Evolutionary conservation across 768 basidiomycete species (phyloP).

Genomic region (Wakefieldia striispora): DNA sequence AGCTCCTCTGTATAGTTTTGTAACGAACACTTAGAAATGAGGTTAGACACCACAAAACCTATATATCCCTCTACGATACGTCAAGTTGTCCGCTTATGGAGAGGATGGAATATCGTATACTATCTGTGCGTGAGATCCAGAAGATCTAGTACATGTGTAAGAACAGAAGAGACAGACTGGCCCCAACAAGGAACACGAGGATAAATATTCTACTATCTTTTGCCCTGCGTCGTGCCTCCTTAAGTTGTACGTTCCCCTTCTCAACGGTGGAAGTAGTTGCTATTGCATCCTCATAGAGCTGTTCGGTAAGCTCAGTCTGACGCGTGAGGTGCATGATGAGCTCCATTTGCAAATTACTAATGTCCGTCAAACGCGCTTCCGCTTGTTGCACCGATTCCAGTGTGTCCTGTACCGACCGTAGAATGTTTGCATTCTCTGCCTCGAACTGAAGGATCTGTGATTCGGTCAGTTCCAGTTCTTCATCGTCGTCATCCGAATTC

Average conservation of each 20-base stretch:
- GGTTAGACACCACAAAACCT: neutral
- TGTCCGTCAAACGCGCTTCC: conserved; percentile 88
- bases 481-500: conserved; percentile 63
- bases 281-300: conserved; percentile 93
- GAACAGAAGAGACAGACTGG: conserved; percentile 88
- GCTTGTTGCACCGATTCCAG: conserved; percentile 89
- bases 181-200: conserved; percentile 87
- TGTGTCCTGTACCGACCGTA: conserved; percentile 81
- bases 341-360: conserved; percentile 90
- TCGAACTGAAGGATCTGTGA: conserved; percentile 94
- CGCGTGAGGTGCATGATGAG: conserved; percentile 81
- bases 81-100: conserved; percentile 1
- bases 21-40: neutral
- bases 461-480: conserved; percentile 77
- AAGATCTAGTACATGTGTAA: conserved; percentile 79
- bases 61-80: neutral
- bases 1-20: neutral
- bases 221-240: conserved; percentile 83
- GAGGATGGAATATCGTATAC: conserved; percentile 4
- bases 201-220: conserved; percentile 89
- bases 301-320: conserved; percentile 91
- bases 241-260: conserved; percentile 87
- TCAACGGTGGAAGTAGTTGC: conserved; percentile 82
- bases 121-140: conserved; percentile 2
- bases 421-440: conserved; percentile 82